Conservation (phyloP, 192 early-diverging fungal species). For the Backusella luteola region DNA sequence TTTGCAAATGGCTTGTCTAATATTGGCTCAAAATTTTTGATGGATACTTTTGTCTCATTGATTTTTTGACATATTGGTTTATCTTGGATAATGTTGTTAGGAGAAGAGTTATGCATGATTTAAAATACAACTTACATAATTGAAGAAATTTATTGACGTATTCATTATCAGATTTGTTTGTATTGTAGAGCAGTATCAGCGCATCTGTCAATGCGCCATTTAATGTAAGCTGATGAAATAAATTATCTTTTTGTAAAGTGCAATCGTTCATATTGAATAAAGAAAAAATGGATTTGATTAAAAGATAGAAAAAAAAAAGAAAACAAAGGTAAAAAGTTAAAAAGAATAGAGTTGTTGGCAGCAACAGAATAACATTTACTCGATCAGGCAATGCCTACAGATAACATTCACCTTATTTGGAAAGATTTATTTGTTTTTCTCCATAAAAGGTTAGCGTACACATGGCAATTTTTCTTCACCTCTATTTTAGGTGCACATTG, state of each 20-base stretch:
- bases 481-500: not conserved
- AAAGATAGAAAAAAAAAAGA: not conserved
- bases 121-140: slow-evolving; percentile 8
- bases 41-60: not conserved
- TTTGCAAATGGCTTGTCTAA: not conserved
- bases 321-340: not conserved
- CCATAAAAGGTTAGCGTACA: not conserved
- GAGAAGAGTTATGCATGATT: not conserved
- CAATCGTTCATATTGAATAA: not conserved
- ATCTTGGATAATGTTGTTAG: not conserved
- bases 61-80: slow-evolving; percentile 3
- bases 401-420: slow-evolving; percentile 6
- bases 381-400: not conserved
- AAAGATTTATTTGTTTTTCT: not conserved
- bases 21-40: not conserved
- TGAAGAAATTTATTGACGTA: not conserved
- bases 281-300: not conserved
- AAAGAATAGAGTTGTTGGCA: not conserved
- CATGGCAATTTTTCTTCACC: not conserved
- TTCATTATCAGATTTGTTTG: not conserved
- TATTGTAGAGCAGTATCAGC: not conserved
- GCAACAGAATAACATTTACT: not conserved
- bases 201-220: slow-evolving; percentile 9
- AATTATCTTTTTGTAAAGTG: not conserved
- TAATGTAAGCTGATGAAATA: slow-evolving; percentile 1